Evolutionary conservation across 805 yeast species (phyloP).

Genomic region (Saccharomycopsis selenospora): DNA sequence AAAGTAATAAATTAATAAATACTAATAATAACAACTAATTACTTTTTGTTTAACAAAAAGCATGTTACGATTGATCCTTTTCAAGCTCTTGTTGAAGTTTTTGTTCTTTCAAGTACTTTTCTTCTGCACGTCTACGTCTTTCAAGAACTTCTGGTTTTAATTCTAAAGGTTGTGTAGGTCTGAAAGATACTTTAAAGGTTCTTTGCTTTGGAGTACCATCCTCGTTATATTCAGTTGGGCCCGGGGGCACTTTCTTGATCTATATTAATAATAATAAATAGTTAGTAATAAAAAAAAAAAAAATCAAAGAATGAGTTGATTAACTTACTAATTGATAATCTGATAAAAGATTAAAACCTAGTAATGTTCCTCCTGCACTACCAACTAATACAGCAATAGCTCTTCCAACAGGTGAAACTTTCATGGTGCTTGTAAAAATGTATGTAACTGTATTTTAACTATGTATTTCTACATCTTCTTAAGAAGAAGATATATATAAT

Average conservation of each 20-base stretch:
- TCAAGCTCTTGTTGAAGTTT: neutral
- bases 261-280: constrained; percentile 24
- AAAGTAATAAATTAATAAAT: neutral
- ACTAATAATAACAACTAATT: neutral
- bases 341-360: constrained; percentile 13
- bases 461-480: too few relatives aligned
- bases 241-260: constrained; percentile 29
- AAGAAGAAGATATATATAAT: too few relatives aligned
- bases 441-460: too few relatives aligned
- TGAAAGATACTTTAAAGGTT: constrained; percentile 31
- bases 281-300: neutral
- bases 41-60: neutral
- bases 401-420: constrained; percentile 7
- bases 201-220: constrained; percentile 33
- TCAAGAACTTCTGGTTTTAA: constrained; percentile 31
- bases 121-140: constrained; percentile 9
- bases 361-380: constrained; percentile 7
- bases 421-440: too few relatives aligned
- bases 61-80: neutral
- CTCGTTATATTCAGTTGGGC: constrained; percentile 35
- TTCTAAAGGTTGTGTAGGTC: constrained; percentile 33
- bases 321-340: constrained; percentile 20
- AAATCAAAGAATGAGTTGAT: constrained; percentile 1
- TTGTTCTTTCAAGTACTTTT: constrained; percentile 7
- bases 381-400: constrained; percentile 15